A percentile compares a stretch with the other conserved stretches of the same genome.
These are phyloP conservation scores for Fallopia convolvulus DNA, from an alignment of 148 eudicot species.

Conservation along the genomic window DNA sequence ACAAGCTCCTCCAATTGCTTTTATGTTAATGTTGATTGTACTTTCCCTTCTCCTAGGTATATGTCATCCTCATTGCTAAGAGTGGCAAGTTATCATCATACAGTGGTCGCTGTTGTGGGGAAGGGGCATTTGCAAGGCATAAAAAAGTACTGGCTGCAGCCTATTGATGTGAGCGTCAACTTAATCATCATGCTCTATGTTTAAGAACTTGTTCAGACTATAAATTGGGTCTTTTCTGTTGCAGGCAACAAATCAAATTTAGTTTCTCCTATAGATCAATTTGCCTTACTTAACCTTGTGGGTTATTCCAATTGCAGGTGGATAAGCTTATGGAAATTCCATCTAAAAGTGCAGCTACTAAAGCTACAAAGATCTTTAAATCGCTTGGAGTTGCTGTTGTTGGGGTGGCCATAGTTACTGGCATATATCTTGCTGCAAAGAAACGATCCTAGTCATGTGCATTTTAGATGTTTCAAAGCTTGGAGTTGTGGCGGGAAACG, in stretches of 20 bases:
- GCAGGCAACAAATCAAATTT: not conserved
- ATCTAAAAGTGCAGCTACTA: constrained; percentile 24
- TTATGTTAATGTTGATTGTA: not conserved
- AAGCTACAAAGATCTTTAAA: constrained; percentile 42
- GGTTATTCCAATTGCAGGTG: constrained; percentile 33
- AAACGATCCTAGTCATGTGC: constrained; percentile 31
- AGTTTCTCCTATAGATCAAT: not conserved
- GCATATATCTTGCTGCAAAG: constrained; percentile 60
- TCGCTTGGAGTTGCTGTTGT: constrained; percentile 67
- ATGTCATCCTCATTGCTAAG: constrained; percentile 73
- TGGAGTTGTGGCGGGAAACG: not conserved
- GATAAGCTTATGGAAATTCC: constrained; percentile 44
- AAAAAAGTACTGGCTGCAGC: constrained; percentile 71
- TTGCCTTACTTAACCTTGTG: not conserved
- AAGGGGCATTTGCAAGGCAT: constrained; percentile 93
- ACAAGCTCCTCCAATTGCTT: not conserved
- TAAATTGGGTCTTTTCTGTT: not conserved
- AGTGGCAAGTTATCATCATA: constrained; percentile 68
- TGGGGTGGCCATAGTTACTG: constrained; percentile 71
- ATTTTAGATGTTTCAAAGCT: not conserved
- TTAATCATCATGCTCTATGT: not conserved
- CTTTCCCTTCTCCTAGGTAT: constrained; percentile 41
- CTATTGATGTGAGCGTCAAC: constrained; percentile 58
- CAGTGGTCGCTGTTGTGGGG: constrained; percentile 98
- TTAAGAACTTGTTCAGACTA: too few species aligned